phyloP scores from a whole-genome alignment of 2,329 filamentous ascomycete species.

The Scytalidium sp. region DNA sequence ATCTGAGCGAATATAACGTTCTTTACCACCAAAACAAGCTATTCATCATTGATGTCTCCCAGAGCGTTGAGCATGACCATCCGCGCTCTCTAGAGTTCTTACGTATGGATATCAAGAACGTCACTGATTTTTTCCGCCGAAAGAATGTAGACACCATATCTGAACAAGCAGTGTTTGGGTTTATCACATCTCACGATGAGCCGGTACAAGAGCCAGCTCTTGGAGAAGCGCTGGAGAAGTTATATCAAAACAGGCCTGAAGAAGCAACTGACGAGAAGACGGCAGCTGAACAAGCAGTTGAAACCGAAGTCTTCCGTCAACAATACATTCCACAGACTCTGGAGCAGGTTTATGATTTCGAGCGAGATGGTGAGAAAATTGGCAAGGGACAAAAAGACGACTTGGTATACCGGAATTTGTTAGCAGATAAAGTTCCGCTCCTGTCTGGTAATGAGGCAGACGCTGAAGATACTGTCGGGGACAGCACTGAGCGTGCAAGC shows the following conservation, averaged over 20 bases:
- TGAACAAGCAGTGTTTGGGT: constrained; percentile 80
- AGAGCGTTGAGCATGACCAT: constrained; percentile 96
- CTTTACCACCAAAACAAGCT: constrained; percentile 80
- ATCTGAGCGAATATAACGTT: constrained; percentile 97
- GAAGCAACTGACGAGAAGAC: constrained; percentile 53
- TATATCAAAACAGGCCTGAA: constrained; percentile 58
- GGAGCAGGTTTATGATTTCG: constrained; percentile 94
- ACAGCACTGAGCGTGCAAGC: constrained; percentile 34
- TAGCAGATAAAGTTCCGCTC: constrained; percentile 64
- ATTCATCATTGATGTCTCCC: constrained; percentile 96
- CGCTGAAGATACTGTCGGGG: constrained; percentile 35
- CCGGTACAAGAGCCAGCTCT: constrained; percentile 60
- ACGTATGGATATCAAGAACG: constrained; percentile 98
- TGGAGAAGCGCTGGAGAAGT: constrained; percentile 57
- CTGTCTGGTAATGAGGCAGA: constrained; percentile 35
- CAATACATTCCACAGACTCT: constrained; percentile 96
- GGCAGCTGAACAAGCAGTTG: constrained; percentile 63
- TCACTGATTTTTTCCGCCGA: constrained; percentile 85
- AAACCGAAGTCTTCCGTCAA: constrained; percentile 90
- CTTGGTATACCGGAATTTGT: constrained; percentile 81
- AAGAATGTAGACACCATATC: constrained; percentile 79
- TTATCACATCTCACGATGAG: constrained; percentile 66
- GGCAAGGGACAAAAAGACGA: constrained; percentile 69
- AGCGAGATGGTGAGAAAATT: constrained; percentile 81
- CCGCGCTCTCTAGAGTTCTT: constrained; percentile 89